Percentiles rank a stretch among this genome's conserved stretches.
These are phyloP conservation scores for Teratosphaeria zuluensis DNA, from an alignment of 2,329 filamentous ascomycete species.

Conservation along the genomic window DNA sequence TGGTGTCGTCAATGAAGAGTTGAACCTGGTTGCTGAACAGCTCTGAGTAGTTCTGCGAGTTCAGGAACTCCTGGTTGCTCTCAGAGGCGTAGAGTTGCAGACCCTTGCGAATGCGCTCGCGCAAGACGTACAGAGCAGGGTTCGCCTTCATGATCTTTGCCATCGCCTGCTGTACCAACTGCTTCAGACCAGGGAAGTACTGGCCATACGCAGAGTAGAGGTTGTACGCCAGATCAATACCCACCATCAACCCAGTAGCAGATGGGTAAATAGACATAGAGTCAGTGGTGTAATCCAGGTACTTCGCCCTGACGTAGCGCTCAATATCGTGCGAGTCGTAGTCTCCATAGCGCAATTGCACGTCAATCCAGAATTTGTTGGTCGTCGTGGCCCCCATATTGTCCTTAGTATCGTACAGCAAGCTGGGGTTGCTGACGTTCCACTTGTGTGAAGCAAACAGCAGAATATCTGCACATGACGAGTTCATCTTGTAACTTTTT, in stretches of 20 bases:
- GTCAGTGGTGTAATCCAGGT: conserved; percentile 96
- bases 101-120: conserved; percentile 97
- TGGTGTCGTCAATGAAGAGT: conserved; percentile 97
- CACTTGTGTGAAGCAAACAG: conserved; percentile 97
- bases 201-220: conserved; percentile 96
- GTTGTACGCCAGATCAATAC: conserved; percentile 95
- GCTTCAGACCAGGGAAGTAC: conserved; percentile 96
- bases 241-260: conserved; percentile 93
- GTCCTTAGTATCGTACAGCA: conserved; percentile 94
- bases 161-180: conserved; percentile 94
- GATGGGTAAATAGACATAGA: conserved; percentile 98
- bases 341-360: conserved; percentile 91
- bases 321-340: conserved; percentile 99
- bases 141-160: conserved; percentile 99
- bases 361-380: conserved; percentile 99
- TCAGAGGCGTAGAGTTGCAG: conserved; percentile 96
- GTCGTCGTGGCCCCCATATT: conserved; percentile 87
- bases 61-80: conserved; percentile 97
- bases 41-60: conserved; percentile 98
- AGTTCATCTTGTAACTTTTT: conserved; percentile 99
- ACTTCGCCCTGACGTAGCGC: conserved; percentile 93
- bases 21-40: conserved; percentile 98
- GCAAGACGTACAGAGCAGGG: conserved; percentile 86
- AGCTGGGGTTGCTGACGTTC: conserved; percentile 90
- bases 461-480: conserved; percentile 92